Base-by-base conservation (phyloP, 2,329 filamentous ascomycete genomes). In the Xylaria sp. region DNA sequence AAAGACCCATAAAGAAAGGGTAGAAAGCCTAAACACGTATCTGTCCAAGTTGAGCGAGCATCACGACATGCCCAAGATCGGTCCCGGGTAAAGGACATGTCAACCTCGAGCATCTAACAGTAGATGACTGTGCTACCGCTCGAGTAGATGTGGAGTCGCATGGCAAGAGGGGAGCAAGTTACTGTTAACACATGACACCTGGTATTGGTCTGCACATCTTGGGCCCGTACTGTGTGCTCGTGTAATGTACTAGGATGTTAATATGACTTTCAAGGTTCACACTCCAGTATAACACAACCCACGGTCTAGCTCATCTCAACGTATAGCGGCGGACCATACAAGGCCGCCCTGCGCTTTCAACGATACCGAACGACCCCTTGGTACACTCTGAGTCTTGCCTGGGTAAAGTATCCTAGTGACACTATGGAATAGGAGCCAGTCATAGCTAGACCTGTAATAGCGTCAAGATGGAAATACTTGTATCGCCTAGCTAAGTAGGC, bases 1-100 rank as follows among this genome's bases (percentile, higher is more conserved):
- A 73, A 98, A 98, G 85, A 97, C 94, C 35, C 96, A 99, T 81
- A 98, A 98, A 80, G 93, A 99, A 83, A 90, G 93, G 12, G 95
- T 99, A 51, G 94, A 98, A 80, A 94, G 98, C 79, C 84, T 98
- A 75, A 99, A 99, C 79, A 93, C 92, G 71, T 98, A 98, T 79
- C 84, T 99, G 42, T 96, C 93, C 72, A 92, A 91, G 73, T 82
- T 99, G 77, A 97, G 93, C 82, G 96, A 99, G 82, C 96, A 99
- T 82, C 95, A 99, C 81, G 96, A 99, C 79, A 99, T 99, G 94
- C 87, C 87, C 75, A 89, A 89, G 82, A 90, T 90, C 65, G 87
- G 87, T 12, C 87, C 87, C 0, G 87, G 87, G 47, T 90, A 82
- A 79, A 57, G 16, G 18, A 23, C 16, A 57, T 32, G 16, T 25